These are phyloP conservation scores for Rhodomyrtus tomentosa DNA, from an alignment of 345 rosid genomes.

Conservation along the genomic window DNA sequence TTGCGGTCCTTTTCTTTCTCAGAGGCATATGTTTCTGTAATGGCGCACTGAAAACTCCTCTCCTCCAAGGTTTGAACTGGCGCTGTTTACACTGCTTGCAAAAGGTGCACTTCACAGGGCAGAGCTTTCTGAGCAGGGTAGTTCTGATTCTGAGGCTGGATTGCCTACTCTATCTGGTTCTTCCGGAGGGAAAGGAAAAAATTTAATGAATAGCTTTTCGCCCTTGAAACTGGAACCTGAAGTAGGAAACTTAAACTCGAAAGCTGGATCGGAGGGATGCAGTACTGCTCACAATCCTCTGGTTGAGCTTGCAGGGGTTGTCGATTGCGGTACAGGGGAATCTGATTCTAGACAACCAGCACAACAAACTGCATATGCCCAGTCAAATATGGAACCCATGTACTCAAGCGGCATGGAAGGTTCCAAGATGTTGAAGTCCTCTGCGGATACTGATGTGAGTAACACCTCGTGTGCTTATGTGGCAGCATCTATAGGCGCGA, in stretches of 20 bases:
- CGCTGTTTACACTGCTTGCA: conserved; percentile 58
- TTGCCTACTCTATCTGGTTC: conserved; percentile 33
- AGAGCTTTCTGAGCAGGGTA: conserved; percentile 46
- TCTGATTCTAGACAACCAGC: conserved; percentile 35
- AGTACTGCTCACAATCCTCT: conserved; percentile 25
- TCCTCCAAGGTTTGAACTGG: conserved; percentile 74
- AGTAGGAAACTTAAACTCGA: conserved; percentile 35
- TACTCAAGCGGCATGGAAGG: conserved; percentile 22
- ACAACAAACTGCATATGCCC: conserved; percentile 31
- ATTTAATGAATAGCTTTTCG: conserved; percentile 26
- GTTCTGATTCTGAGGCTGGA: conserved; percentile 35
- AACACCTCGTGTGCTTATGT: conserved; percentile 34
- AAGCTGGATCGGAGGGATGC: conserved; percentile 25
- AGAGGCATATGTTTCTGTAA: background rate
- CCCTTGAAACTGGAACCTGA: conserved; percentile 48
- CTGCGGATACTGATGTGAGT: conserved; percentile 27
- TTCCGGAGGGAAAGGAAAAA: conserved; percentile 41
- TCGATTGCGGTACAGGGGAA: conserved; percentile 35
- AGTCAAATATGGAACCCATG: conserved; percentile 23
- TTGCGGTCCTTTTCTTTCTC: conserved; percentile 2
- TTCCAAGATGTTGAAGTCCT: conserved; percentile 23
- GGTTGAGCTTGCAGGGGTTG: conserved; percentile 42
- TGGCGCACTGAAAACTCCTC: background rate
- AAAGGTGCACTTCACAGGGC: conserved; percentile 49
- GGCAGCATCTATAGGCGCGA: conserved; percentile 26